Conservation (phyloP, 1,139 yeast species). For the Tardiomyces depauwii region DNA sequence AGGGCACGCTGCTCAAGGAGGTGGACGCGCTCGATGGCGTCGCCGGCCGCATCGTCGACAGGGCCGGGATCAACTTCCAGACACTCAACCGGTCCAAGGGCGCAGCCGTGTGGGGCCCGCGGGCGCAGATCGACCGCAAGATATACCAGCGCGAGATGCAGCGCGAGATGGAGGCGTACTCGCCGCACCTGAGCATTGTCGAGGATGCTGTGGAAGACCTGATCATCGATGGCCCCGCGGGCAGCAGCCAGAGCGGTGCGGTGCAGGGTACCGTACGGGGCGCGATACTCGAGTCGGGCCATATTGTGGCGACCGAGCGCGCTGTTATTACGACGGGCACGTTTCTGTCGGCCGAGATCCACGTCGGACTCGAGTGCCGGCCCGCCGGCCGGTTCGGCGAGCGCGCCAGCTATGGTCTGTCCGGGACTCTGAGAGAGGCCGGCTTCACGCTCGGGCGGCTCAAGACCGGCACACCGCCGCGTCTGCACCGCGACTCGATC, state of each 20-base stretch:
- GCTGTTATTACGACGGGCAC: conserved; percentile 96
- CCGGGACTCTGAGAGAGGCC: conserved; percentile 60
- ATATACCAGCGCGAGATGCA: conserved; percentile 80
- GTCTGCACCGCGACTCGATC: conserved; percentile 63
- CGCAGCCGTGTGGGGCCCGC: conserved; percentile 97
- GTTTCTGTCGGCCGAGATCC: conserved; percentile 87
- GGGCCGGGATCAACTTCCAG: conserved; percentile 88
- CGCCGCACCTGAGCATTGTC: conserved; percentile 42
- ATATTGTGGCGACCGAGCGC: conserved; percentile 43
- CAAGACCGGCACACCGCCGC: conserved; percentile 96
- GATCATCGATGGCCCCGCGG: conserved; percentile 47
- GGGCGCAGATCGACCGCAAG: conserved; percentile 89
- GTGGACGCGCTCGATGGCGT: conserved; percentile 96
- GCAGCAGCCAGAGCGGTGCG: conserved; percentile 6
- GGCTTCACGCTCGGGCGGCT: conserved; percentile 83
- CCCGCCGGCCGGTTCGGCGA: conserved; percentile 97
- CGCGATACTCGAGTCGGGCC: conserved; percentile 59
- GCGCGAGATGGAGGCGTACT: conserved; percentile 42
- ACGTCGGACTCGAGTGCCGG: conserved; percentile 64
- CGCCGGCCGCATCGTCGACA: conserved; percentile 71
- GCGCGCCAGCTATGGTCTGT: conserved; percentile 79
- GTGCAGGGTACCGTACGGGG: conserved; percentile 41
- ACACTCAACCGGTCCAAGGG: conserved; percentile 82
- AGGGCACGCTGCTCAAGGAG: conserved; percentile 84
- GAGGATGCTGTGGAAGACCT: conserved; percentile 81